Conservation (phyloP, 2,329 filamentous ascomycete genomes). For the Biscogniauxia sp. region DNA sequence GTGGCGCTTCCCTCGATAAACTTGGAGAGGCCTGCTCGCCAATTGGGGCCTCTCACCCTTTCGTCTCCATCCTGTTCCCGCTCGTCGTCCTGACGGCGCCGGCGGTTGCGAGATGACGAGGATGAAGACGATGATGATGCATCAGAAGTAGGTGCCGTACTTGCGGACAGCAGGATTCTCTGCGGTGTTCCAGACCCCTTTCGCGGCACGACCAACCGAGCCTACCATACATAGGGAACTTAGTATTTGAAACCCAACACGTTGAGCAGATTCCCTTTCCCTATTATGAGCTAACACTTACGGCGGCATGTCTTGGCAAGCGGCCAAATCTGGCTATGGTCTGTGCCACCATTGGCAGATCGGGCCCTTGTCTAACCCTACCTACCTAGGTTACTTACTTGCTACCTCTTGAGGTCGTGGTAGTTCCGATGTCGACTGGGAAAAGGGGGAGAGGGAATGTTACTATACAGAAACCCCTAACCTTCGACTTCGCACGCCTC, state of each 20-base stretch:
- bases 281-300: constrained; percentile 7
- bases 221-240: not conserved
- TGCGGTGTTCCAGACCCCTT: not conserved
- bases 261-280: not conserved
- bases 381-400: too few species aligned
- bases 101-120: not conserved
- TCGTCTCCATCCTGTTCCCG: not conserved
- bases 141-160: constrained; percentile 2
- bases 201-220: constrained; percentile 3
- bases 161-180: constrained; percentile 1
- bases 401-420: not conserved
- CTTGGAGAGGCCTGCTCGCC: constrained; percentile 20
- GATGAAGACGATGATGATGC: not conserved
- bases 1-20: constrained; percentile 29
- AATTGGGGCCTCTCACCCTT: not conserved
- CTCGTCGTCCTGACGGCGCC: not conserved
- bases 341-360: not conserved
- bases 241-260: not conserved
- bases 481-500: not conserved
- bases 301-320: constrained; percentile 7
- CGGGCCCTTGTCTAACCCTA: not conserved
- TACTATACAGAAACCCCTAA: not conserved
- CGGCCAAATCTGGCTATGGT: constrained; percentile 13
- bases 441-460: not conserved
- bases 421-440: not conserved